Conservation (phyloP, 2,329 filamentous ascomycete species). For the Thermothelomyces thermophilus region DNA sequence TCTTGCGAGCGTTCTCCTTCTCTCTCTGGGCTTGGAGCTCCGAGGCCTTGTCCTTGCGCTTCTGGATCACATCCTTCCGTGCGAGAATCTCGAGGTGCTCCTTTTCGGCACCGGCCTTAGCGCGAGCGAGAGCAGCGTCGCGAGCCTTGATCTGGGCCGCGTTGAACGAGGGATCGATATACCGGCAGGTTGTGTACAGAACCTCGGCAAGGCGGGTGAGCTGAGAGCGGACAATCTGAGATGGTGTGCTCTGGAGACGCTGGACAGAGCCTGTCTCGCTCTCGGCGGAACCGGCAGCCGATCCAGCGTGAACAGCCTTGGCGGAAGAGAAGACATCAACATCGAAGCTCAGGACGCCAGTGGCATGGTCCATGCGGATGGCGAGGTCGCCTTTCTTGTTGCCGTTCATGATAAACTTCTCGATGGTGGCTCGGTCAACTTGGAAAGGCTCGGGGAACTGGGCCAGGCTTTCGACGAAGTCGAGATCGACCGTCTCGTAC, state of each 20-base stretch:
- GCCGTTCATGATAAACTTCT: conserved; percentile 99
- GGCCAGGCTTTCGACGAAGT: conserved; percentile 87
- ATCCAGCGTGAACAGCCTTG: conserved; percentile 83
- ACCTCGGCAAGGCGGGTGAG: conserved; percentile 86
- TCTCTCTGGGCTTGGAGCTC: conserved; percentile 82
- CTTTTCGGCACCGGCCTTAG: conserved; percentile 81
- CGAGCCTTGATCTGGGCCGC: conserved; percentile 73
- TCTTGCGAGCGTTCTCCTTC: conserved; percentile 85
- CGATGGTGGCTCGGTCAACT: conserved; percentile 81
- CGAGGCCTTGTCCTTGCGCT: conserved; percentile 93
- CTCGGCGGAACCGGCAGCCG: conserved; percentile 80
- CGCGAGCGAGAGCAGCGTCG: conserved; percentile 70
- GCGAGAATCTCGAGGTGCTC: conserved; percentile 82
- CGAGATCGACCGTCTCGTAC: conserved; percentile 93
- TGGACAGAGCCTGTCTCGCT: conserved; percentile 78
- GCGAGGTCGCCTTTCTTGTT: conserved; percentile 99
- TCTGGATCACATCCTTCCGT: conserved; percentile 85
- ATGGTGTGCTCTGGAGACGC: conserved; percentile 92
- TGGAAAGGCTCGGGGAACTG: conserved; percentile 96
- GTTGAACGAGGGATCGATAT: conserved; percentile 86
- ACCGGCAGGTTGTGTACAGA: conserved; percentile 89
- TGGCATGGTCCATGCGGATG: conserved; percentile 92
- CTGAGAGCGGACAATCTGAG: conserved; percentile 94
- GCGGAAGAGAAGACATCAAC: conserved; percentile 97
- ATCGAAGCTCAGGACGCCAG: conserved; percentile 92